These are phyloP conservation scores for Exserohilum rostratum DNA, from an alignment of 2,329 filamentous ascomycete genomes.

Conservation along the genomic window DNA sequence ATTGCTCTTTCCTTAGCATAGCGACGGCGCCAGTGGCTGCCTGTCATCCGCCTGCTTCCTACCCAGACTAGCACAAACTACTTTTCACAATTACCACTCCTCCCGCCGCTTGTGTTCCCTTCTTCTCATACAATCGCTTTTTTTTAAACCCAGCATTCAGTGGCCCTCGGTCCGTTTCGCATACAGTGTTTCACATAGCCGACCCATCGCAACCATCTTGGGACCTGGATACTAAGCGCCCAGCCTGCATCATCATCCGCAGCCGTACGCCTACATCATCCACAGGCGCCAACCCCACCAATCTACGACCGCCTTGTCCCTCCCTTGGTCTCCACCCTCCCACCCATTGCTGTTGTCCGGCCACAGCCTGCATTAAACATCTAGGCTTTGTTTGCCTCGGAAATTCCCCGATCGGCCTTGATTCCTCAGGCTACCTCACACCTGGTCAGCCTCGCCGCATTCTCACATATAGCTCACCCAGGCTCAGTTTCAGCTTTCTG, in stretches of 20 bases:
- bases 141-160: slow-evolving; percentile 22
- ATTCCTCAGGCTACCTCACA: slow-evolving; percentile 26
- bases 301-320: slow-evolving; percentile 29
- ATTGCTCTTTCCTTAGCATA: slow-evolving; percentile 23
- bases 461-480: slow-evolving; percentile 25
- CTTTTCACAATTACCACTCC: slow-evolving; percentile 16
- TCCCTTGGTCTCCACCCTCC: slow-evolving; percentile 20
- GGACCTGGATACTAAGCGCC: slow-evolving; percentile 41
- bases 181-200: slow-evolving; percentile 39
- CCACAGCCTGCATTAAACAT: slow-evolving; percentile 31
- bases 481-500: slow-evolving; percentile 37
- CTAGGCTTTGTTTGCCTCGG: slow-evolving; percentile 20
- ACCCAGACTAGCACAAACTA: slow-evolving; percentile 20
- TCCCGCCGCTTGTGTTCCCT: slow-evolving; percentile 20
- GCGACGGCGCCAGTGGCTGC: slow-evolving; percentile 33
- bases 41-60: slow-evolving; percentile 29
- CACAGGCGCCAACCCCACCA: slow-evolving; percentile 42
- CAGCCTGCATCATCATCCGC: slow-evolving; percentile 33
- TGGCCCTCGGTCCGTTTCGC: slow-evolving; percentile 30
- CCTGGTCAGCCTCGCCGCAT: slow-evolving; percentile 41
- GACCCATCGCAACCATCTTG: slow-evolving; percentile 34
- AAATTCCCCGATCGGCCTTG: slow-evolving; percentile 25
- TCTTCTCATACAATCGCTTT: slow-evolving; percentile 22
- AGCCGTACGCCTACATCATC: slow-evolving; percentile 29
- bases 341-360: slow-evolving; percentile 13